Evolutionary conservation across 1,139 yeast species (phyloP), one percentile per base, ranked within the genome.

Genomic region (Geotrichum reessii): DNA sequence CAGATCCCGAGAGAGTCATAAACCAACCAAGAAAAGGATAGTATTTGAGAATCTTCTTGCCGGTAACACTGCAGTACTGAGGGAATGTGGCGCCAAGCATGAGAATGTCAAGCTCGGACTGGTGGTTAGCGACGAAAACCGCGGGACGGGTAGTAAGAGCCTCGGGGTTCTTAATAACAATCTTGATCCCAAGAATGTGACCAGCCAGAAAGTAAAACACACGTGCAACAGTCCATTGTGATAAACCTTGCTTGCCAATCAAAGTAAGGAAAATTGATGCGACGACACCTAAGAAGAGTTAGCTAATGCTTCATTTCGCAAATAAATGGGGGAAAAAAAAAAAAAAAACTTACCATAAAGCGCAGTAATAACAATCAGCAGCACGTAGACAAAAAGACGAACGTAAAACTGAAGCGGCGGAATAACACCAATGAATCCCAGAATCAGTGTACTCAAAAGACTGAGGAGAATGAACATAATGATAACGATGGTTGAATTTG

Each of bases 11-110:
- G 22, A 91, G 80, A 27, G 84, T 71, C 99, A 95, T 86, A 75
- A 92, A 95, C 98, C 97, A 92, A 14, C 99, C 99, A 66, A 95
- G 78, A 68, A 95, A 81, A n/a, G 99, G 99, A 54, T 89, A 78
- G 69, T 82, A 90, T 68, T 88, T 85, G 67, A 95, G 80, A 5
- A 89, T 86, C 71, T 83, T 85, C 74, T 95, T 95, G 47, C 97
- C 95, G 1, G 99, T 93, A 55, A 95, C 97, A 12, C 95, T 86
- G 75, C 92, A 89, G 54, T 90, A 92, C 49, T 84, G 84, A 58
- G 96, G 96, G 78, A 95, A 95, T 48, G 88, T 73, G 65, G 81
- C 83, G 22, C 96, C 99, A 65, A 93, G 78, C 58, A 92, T 73
- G 56, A 86, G 78, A 60, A 93, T 82, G 71, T 93, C 99, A 64